Base-by-base conservation (phyloP, 1,284 basidiomycete species). In the Trametes hirsuta region DNA sequence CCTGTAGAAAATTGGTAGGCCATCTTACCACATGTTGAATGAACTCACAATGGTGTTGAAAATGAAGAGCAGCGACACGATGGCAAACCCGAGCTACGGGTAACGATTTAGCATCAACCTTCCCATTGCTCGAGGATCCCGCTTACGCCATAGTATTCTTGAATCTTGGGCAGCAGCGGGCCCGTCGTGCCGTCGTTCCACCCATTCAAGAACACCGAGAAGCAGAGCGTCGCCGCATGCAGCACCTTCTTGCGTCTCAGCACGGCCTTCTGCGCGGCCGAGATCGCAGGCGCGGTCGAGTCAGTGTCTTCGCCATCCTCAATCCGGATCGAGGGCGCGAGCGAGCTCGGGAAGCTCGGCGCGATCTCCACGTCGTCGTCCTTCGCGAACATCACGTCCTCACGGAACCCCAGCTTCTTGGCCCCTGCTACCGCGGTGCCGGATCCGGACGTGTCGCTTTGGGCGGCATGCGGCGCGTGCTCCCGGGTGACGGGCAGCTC, bases 111-210 rank as follows among this genome's bases (percentile, higher is more conserved):
- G 34, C 35, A 40, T 2, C 18, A 9, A 49, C n/a, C 6, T 35
- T 11, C 21, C 11, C 2, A 2, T 5, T 8, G 34, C 10, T 6
- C 8, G 0, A 22, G 8, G 45, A 14, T 1, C n/a, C 47, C 59
- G 66, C 75, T 45, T 65, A 86, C 85, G 64, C 81, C 63, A 64
- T 87, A 88, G 41, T 79, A 74, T 10, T 71, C 68, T 65, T 86
- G 85, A 49, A 87, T 84, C 18, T 77, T 74, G 18, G 84, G 85
- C 1, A 87, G 72, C 44, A 86, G 71, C 18, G 85, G 84, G 3
- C 85, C 84, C 11, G 77, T 77, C 2, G 81, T 76, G 21, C 81
- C 84, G 68, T 85, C 84, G 61, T 84, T 85, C 84, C 84, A 85
- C 15, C 84, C 84, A 30, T 77, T 76, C 4, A 82, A 67, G 66